Evolutionary conservation across 2,329 filamentous ascomycete genomes (phyloP).

Genomic region (Gremmenia infestans): DNA sequence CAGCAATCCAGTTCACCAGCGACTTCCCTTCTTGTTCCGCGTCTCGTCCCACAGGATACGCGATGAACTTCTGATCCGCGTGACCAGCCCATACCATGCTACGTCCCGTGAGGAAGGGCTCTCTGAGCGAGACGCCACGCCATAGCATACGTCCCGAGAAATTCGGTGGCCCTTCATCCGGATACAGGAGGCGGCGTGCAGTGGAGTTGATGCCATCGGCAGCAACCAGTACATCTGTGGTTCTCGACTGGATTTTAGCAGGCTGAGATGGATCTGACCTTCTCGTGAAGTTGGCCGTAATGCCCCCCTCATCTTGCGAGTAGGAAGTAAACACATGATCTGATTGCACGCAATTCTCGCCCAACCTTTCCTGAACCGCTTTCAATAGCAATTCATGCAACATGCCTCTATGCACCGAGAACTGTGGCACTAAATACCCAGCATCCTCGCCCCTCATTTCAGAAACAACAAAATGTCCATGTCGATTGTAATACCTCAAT

Average conservation of each 20-base stretch:
- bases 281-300: constrained; percentile 36
- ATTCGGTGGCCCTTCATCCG: constrained; percentile 38
- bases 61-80: constrained; percentile 44
- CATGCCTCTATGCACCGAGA: constrained; percentile 41
- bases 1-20: constrained; percentile 44
- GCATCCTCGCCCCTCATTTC: constrained; percentile 38
- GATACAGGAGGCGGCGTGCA: constrained; percentile 37
- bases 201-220: constrained; percentile 43
- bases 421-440: constrained; percentile 40
- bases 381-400: constrained; percentile 41
- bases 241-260: constrained; percentile 29
- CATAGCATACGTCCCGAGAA: constrained; percentile 43
- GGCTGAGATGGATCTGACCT: constrained; percentile 23
- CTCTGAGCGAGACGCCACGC: constrained; percentile 39
- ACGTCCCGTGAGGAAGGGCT: constrained; percentile 38
- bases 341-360: constrained; percentile 34
- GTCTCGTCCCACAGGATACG: constrained; percentile 39
- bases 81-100: constrained; percentile 43
- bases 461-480: constrained; percentile 39
- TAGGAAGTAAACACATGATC: constrained; percentile 36
- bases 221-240: constrained; percentile 35
- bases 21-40: constrained; percentile 34
- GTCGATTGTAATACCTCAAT: constrained; percentile 41
- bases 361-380: constrained; percentile 38
- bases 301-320: constrained; percentile 32